These are phyloP conservation scores for Echinosophora koreensis DNA, from an alignment of 306 rosid genomes.

Conservation along the genomic window DNA sequence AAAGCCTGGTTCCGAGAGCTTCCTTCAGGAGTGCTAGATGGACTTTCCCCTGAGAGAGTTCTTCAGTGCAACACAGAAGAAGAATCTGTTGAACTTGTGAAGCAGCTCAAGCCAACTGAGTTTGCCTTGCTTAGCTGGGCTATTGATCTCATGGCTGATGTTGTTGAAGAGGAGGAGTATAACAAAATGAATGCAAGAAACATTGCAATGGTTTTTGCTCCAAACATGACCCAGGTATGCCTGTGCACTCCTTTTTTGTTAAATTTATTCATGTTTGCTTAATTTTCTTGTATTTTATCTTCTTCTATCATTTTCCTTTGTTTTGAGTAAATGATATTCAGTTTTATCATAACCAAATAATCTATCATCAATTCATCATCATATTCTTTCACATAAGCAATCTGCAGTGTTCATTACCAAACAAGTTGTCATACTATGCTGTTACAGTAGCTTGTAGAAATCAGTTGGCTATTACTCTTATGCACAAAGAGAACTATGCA, in stretches of 20 bases:
- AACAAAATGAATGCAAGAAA: constrained; percentile 97
- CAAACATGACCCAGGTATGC: constrained; percentile 94
- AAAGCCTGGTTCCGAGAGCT: constrained; percentile 99
- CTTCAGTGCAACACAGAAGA: constrained; percentile 86
- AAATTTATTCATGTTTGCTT: background rate
- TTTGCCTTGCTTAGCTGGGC: constrained; percentile 84
- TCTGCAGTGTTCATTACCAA: constrained; percentile 2
- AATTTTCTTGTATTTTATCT: background rate
- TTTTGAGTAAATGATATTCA: constrained; percentile 7
- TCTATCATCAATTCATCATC: background rate
- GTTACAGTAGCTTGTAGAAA: background rate
- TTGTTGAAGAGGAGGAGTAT: constrained; percentile 82
- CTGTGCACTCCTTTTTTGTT: background rate
- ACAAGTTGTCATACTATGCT: background rate
- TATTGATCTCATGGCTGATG: constrained; percentile 92
- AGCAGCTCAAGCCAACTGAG: constrained; percentile 82
- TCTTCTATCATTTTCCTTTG: background rate
- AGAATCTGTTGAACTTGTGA: constrained; percentile 79
- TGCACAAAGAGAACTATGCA: background rate
- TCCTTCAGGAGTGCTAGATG: constrained; percentile 90
- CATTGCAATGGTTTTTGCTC: constrained; percentile 97
- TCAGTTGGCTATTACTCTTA: background rate
- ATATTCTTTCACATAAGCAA: background rate
- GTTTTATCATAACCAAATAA: background rate
- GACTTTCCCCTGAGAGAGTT: constrained; percentile 95